Evolutionary conservation across 176 grass and related monocot genomes (phyloP).

Genomic region (Chrysopogon serrulatus): DNA sequence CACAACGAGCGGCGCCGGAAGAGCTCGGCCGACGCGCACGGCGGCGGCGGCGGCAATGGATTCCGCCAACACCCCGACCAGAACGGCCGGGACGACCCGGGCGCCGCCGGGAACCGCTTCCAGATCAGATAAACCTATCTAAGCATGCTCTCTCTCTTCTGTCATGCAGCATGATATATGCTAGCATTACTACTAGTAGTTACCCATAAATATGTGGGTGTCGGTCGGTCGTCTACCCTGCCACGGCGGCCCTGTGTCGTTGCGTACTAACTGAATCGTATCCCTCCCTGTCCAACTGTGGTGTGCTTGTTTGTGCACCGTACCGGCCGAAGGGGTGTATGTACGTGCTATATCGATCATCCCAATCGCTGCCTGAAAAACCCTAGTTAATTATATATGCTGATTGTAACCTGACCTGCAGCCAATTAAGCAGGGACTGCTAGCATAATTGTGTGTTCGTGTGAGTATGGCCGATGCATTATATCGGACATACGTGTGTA

Average conservation of each 20-base stretch:
- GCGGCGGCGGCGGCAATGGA: background rate
- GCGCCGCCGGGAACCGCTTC: conserved; percentile 53
- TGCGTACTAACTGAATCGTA: background rate
- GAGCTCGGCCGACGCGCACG: conserved; percentile 56
- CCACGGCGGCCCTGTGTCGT: background rate
- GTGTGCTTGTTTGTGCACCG: background rate
- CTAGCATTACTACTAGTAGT: background rate
- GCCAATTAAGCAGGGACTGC: conserved; percentile 16
- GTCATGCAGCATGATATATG: conserved; percentile 35
- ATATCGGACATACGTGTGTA: conserved; percentile 7
- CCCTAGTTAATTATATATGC: conserved; percentile 13
- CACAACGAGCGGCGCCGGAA: conserved; percentile 97
- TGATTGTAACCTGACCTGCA: conserved; percentile 21
- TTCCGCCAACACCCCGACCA: conserved; percentile 42
- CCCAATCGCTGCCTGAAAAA: background rate
- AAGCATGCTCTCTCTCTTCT: conserved; percentile 99
- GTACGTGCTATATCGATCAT: background rate
- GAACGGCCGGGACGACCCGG: conserved; percentile 36
- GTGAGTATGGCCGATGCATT: background rate
- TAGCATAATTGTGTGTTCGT: conserved; percentile 9
- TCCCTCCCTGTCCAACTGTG: background rate
- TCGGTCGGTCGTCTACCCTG: background rate
- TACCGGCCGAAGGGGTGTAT: conserved; percentile 10
- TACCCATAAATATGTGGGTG: too few relatives aligned
- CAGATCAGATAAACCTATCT: conserved; percentile 75